Evolutionary conservation across 2,329 filamentous ascomycete species (phyloP).

Genomic region (Ceratocystis destructans): DNA sequence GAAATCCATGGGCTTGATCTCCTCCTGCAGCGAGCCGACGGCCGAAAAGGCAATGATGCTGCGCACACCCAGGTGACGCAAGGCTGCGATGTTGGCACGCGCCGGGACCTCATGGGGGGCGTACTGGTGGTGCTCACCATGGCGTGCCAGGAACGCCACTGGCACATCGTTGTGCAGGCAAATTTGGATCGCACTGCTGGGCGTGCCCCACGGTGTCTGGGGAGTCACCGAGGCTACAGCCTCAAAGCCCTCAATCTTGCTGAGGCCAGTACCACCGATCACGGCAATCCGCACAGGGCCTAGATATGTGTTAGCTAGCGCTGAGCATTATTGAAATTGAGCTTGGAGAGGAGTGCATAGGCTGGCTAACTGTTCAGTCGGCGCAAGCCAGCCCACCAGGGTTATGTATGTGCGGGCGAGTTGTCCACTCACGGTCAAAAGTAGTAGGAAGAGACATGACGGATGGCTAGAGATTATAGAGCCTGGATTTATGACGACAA

Average conservation of each 20-base stretch:
- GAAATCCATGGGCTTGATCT: constrained; percentile 92
- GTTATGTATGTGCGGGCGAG: not conserved
- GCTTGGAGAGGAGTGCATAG: not conserved
- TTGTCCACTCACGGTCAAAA: constrained; percentile 40
- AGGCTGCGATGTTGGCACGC: constrained; percentile 95
- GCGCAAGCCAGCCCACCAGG: no score
- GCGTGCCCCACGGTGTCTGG: constrained; percentile 75
- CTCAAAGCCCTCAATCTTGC: constrained; percentile 72
- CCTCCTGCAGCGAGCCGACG: constrained; percentile 81
- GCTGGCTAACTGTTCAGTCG: no score
- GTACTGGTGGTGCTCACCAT: constrained; percentile 76
- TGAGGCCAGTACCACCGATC: constrained; percentile 85
- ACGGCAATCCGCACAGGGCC: constrained; percentile 71
- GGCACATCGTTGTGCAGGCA: constrained; percentile 71
- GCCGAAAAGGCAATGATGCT: constrained; percentile 90
- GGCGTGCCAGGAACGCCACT: constrained; percentile 86
- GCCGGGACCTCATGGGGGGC: constrained; percentile 91
- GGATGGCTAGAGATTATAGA: not conserved
- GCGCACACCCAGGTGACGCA: constrained; percentile 77
- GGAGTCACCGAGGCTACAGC: constrained; percentile 67
- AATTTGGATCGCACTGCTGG: constrained; percentile 65
- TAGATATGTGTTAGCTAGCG: constrained; percentile 24
- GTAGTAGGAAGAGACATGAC: constrained; percentile 36
- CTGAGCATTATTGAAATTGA: not conserved
- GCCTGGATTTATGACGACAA: not conserved